A percentile compares a stretch with the other conserved stretches of the same genome.
Evolutionary conservation across 371 early-diverging fungal species (phyloP).

Genomic region (Mortierella sp.): DNA sequence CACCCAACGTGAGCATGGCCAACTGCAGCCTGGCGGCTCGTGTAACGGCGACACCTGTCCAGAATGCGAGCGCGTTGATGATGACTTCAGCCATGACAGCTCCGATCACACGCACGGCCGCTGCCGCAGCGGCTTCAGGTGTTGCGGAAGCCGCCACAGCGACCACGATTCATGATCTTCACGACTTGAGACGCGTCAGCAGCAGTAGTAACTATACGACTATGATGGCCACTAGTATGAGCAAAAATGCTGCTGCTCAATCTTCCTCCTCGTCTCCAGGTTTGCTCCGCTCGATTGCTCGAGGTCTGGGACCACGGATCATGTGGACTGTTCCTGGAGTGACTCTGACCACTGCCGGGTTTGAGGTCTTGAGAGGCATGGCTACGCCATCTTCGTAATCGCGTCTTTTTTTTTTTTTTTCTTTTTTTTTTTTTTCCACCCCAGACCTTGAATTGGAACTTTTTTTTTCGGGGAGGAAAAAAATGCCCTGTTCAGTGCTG

Average conservation of each 20-base stretch:
- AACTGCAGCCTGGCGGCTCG: no score
- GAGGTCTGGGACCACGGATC: conserved; percentile 37
- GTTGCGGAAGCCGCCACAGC: no score
- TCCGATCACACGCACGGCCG: no score
- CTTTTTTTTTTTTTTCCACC: not conserved
- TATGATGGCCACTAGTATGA: not conserved
- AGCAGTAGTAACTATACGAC: not conserved
- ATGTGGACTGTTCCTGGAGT: conserved; percentile 51
- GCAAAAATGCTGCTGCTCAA: not conserved
- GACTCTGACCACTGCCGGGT: conserved; percentile 49
- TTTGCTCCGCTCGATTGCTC: conserved; percentile 29
- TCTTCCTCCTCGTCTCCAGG: conserved; percentile 6
- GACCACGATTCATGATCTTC: no score
- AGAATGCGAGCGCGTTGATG: no score
- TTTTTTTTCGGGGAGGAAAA: no score
- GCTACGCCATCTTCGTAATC: not conserved
- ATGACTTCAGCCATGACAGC: no score
- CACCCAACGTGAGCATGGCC: no score
- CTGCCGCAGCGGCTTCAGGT: no score
- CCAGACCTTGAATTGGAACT: no score
- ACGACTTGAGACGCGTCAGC: not conserved
- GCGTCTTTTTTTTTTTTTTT: not conserved
- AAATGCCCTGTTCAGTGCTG: no score
- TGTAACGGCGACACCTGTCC: no score
- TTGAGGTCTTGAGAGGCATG: conserved; percentile 35